Base-by-base conservation (phyloP, 495 filamentous ascomycete species). In the Astrothelium macrocarpum region DNA sequence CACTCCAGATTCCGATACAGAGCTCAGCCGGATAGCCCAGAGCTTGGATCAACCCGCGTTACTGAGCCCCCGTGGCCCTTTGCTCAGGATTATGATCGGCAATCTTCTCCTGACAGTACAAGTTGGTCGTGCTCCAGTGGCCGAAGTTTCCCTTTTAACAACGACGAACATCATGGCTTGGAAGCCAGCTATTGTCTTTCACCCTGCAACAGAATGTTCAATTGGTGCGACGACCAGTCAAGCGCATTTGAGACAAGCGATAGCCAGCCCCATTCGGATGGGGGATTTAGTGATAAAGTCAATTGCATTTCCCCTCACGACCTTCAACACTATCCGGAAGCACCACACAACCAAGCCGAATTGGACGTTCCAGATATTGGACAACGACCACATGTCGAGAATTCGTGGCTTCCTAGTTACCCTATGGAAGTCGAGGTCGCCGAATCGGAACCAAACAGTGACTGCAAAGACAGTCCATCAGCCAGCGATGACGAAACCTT, bases 251-350 rank as follows among this genome's bases (percentile, higher is more conserved):
- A 39, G 2, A 34, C 18, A 25, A 7, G 43, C 39, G 28, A 32
- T 39, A 26, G 28, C 29, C 34, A 28, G n/a, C 18, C 60, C n/a
- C 26, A 45, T 29, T 25, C 25, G 18, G 36, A 45, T 31, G 60
- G 60, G 10, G 31, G 43, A 29, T 62, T 56, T 29, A 25, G 23
- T 56, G 49, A 56, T 16, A 56, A 26, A 56, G 49, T 56, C 29
- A 25, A 34, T 46, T 66, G 28, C 56, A 68, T 71, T 46, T 64
- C 59, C 34, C 64, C 68, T 26, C 49, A 66, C 9, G 69, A 73
- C n/a, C 45, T 73, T 20, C 69, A 73, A 39, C 66, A 67, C 43
- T 59, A 65, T 11, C 69, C 65, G 16, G 66, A 68, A 45, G 61
- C 4, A 56, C 20, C 5, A 29, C 49, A 61, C 11, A 46, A 63